Conservation (phyloP, 2,329 filamentous ascomycete species). For the Colletotrichum lupini region DNA sequence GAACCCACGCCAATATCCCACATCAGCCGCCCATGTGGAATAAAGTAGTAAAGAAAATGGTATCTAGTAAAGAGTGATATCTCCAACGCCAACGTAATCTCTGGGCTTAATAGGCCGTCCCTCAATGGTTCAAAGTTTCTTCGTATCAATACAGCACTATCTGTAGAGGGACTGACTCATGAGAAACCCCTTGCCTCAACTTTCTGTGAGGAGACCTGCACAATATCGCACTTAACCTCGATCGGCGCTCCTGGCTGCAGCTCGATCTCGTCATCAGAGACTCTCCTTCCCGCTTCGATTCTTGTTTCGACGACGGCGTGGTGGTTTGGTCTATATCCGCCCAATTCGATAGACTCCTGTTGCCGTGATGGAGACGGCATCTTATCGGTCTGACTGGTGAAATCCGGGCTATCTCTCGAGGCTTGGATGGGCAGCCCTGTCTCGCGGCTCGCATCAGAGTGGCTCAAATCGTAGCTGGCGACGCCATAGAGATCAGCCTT, state of each 20-base stretch:
- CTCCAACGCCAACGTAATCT: neutral
- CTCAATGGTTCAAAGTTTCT: neutral
- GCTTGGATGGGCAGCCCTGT: neutral
- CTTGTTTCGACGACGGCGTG: slow-evolving; percentile 6
- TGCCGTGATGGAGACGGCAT: neutral
- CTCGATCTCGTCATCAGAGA: neutral
- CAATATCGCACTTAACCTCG: slow-evolving; percentile 19
- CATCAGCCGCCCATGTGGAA: neutral
- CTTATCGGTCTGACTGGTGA: no score
- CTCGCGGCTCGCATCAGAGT: neutral
- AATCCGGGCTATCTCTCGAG: neutral
- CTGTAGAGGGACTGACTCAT: neutral
- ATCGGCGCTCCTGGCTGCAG: slow-evolving; percentile 6
- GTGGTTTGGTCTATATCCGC: neutral
- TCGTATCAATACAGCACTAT: neutral
- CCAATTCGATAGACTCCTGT: slow-evolving; percentile 1
- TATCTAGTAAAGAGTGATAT: neutral
- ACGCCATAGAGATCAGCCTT: slow-evolving; percentile 20
- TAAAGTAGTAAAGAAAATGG: neutral
- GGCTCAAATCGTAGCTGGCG: slow-evolving; percentile 8
- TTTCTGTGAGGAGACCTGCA: slow-evolving; percentile 11
- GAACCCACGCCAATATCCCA: neutral
- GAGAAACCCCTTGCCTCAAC: neutral
- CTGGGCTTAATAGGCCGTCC: neutral
- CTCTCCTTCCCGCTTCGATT: slow-evolving; percentile 3